phyloP scores from a whole-genome alignment of 1,284 basidiomycete genomes.

The Peniophora sp. region DNA sequence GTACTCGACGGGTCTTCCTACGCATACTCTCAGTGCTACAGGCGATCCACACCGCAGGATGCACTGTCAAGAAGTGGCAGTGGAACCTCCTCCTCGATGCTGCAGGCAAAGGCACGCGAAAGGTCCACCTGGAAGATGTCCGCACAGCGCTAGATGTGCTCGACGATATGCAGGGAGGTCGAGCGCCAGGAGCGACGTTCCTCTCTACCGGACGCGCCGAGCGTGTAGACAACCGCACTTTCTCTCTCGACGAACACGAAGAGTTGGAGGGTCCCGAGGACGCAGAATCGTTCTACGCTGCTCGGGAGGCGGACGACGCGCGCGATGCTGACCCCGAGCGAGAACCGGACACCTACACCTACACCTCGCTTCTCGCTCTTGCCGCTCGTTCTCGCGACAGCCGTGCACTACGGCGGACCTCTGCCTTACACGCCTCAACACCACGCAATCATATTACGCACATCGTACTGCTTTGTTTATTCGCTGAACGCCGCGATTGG shows the following conservation, averaged over 20 bases:
- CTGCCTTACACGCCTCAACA: conserved; percentile 45
- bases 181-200: conserved; percentile 34
- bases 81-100: conserved; percentile 69
- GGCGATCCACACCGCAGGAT: conserved; percentile 43
- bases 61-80: conserved; percentile 46
- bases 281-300: conserved; percentile 2
- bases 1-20: conserved; percentile 50
- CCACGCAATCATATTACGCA: conserved; percentile 54
- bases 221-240: background rate
- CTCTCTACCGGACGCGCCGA: conserved; percentile 9
- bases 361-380: conserved; percentile 56
- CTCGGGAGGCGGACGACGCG: background rate
- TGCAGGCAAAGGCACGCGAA: conserved; percentile 60
- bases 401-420: conserved; percentile 41
- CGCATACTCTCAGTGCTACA: conserved; percentile 57
- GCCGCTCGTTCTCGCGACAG: conserved; percentile 45
- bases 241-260: background rate
- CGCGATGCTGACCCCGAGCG: conserved; percentile 6
- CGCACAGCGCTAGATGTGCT: conserved; percentile 52
- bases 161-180: conserved; percentile 43
- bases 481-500: conserved; percentile 36
- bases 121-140: conserved; percentile 47
- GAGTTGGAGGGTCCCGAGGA: conserved; percentile 1
- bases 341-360: conserved; percentile 57
- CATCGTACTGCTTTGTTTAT: conserved; percentile 51